Evolutionary conservation across 73 alveolate species (phyloP).

Genomic region (Urostyla sp.): DNA sequence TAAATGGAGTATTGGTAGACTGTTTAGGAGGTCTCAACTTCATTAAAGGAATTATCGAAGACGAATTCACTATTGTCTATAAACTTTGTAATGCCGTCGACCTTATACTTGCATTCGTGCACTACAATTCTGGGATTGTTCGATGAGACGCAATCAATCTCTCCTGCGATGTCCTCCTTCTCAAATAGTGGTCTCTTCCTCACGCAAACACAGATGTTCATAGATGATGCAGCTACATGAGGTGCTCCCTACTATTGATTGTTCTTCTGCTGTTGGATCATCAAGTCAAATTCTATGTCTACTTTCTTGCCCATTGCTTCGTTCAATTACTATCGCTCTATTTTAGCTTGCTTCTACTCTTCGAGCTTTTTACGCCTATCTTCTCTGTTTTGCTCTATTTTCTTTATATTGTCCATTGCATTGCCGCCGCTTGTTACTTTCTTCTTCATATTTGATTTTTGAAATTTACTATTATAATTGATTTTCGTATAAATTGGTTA

Average conservation of each 20-base stretch:
- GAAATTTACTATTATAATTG: too few relatives aligned
- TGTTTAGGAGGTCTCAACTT: constrained; percentile 80
- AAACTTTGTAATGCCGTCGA: constrained; percentile 98
- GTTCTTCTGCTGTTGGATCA: constrained; percentile 72
- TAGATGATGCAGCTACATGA: constrained; percentile 58
- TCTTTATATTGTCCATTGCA: constrained; percentile 78
- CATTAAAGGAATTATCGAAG: constrained; percentile 94
- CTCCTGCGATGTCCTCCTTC: constrained; percentile 91
- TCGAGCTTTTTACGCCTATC: constrained; percentile 85
- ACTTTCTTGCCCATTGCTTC: constrained; percentile 78
- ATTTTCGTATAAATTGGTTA: too few relatives aligned
- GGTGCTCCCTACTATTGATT: constrained; percentile 53
- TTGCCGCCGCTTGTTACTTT: constrained; percentile 35
- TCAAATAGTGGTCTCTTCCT: constrained; percentile 96
- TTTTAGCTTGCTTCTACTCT: constrained; percentile 76
- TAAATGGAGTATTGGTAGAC: constrained; percentile 83
- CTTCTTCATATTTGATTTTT: too few relatives aligned
- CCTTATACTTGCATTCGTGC: constrained; percentile 93
- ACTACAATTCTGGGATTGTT: constrained; percentile 93
- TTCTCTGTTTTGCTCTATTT: constrained; percentile 76
- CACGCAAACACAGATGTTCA: constrained; percentile 94
- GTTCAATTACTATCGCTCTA: constrained; percentile 71
- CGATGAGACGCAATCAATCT: constrained; percentile 95
- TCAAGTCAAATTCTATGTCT: constrained; percentile 79
- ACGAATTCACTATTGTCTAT: constrained; percentile 94